Evolutionary conservation across 495 filamentous ascomycete species (phyloP).

Genomic region (Podospora tetraspora): DNA sequence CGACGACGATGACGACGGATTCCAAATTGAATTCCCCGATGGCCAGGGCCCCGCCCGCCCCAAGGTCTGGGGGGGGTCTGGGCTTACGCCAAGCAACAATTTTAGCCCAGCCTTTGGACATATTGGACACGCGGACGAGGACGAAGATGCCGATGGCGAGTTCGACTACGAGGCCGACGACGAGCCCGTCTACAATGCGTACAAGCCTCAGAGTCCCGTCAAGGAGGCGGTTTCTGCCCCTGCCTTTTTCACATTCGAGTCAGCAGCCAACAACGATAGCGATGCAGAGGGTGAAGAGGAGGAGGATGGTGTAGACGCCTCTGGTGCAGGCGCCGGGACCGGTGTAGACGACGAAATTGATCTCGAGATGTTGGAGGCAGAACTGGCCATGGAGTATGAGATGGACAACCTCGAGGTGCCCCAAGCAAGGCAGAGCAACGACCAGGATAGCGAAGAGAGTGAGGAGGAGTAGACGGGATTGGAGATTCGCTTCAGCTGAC

Average conservation of each 20-base stretch:
- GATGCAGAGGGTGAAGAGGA: conserved; percentile 23
- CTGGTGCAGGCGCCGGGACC: conserved; percentile 18
- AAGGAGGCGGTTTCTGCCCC: conserved; percentile 13
- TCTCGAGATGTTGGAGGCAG: conserved; percentile 22
- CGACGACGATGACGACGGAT: conserved; percentile 41
- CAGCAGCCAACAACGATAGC: conserved; percentile 22
- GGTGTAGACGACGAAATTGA: conserved; percentile 23
- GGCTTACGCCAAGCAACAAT: conserved; percentile 17
- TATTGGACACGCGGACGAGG: conserved; percentile 34
- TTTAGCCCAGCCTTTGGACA: conserved; percentile 40
- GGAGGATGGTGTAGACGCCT: conserved; percentile 16
- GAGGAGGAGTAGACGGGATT: conserved; percentile 26
- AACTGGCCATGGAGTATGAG: conserved; percentile 31
- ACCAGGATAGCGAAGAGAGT: conserved; percentile 27
- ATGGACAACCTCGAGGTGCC: conserved; percentile 26
- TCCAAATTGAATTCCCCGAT: conserved; percentile 44
- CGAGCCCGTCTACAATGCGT: conserved; percentile 17
- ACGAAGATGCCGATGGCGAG: conserved; percentile 30
- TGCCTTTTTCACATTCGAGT: conserved; percentile 12
- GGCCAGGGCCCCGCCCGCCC: conserved; percentile 22
- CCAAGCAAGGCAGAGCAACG: conserved; percentile 23
- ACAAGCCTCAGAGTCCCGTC: conserved; percentile 34
- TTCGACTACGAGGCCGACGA: conserved; percentile 24
- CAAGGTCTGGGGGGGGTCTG: conserved; percentile 18
- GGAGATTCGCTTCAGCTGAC: neutral